Base-by-base conservation (phyloP, 2,329 filamentous ascomycete genomes). In the Penicillium brevicompactum region DNA sequence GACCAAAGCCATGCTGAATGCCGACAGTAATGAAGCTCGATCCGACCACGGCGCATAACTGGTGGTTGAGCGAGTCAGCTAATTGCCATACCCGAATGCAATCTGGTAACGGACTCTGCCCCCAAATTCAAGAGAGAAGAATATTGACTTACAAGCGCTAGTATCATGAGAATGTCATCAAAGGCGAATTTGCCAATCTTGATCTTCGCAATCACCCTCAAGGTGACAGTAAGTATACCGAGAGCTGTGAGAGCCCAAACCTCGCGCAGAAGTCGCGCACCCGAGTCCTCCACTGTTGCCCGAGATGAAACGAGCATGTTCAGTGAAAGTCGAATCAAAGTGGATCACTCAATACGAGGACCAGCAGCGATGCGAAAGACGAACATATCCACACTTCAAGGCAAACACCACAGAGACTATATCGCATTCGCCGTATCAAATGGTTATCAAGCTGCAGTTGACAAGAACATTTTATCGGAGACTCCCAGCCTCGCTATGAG, bases 151-250 rank as follows among this genome's bases (percentile, higher is more conserved):
- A 67, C 64, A 58, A 67, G 55, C 22, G 64, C 60, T 34, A 55
- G 60, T n/a, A 47, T 46, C 60, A 65, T 66, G 2, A 67, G 55
- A 21, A 59, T n/a, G 55, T 67, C 65, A 57, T 67, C 65, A 38
- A 43, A 49, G 2, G 56, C 63, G 21, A 65, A 56, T 38, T 67
- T 66, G 16, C 52, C n/a, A 5, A 67, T 58, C 34, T 58, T 58
- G 24, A 55, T 51, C 51, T 67, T 67, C 7, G 65, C 62, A 44
- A 48, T 10, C 11, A 67, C 47, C 40, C 65, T 60, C 43, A 67
- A 53, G 8, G 49, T 16, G 9, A 67, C 31, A 2, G 56, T 48
- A 11, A 64, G 0, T 34, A 64, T 59, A 1, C 61, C 60, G 21
- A 66, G 46, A 8, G 38, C 59, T 11, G 61, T 57, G 11, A 67